Conservation (phyloP, 164 flowering plant species). For the Umbellularia californica region DNA sequence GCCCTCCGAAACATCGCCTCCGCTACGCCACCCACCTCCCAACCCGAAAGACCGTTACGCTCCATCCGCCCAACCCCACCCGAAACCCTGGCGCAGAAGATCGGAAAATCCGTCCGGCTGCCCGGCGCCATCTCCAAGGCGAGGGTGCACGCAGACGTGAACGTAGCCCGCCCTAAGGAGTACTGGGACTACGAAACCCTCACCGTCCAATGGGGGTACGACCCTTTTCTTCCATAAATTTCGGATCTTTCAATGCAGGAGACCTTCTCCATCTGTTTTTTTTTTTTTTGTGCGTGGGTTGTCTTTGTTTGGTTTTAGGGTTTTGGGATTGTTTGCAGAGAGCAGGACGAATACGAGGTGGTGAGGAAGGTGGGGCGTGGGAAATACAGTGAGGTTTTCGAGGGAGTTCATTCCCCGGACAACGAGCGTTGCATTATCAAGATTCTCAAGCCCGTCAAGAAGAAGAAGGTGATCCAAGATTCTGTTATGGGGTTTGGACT, state of each 20-base stretch:
- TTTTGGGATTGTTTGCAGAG: slow-evolving; percentile 32
- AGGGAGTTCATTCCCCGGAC: slow-evolving; percentile 65
- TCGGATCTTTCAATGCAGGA: no score
- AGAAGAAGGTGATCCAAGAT: slow-evolving; percentile 62
- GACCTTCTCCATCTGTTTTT: no score
- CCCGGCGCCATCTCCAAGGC: slow-evolving; percentile 79
- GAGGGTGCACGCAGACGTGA: slow-evolving; percentile 83
- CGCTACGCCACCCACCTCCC: slow-evolving; percentile 16
- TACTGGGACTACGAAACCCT: slow-evolving; percentile 97
- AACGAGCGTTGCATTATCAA: slow-evolving; percentile 78
- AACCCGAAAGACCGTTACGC: slow-evolving; percentile 8
- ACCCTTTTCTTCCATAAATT: no score
- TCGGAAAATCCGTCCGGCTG: slow-evolving; percentile 73
- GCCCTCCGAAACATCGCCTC: slow-evolving; percentile 7
- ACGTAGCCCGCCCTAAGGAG: slow-evolving; percentile 82
- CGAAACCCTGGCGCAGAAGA: slow-evolving; percentile 86
- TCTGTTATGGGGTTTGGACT: no score
- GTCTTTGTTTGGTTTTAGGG: neutral
- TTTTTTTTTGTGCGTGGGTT: neutral
- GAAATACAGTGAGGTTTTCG: slow-evolving; percentile 92
- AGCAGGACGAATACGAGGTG: slow-evolving; percentile 92
- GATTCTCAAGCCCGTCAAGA: slow-evolving; percentile 93
- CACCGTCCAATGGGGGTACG: slow-evolving; percentile 92
- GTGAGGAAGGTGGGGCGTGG: slow-evolving; percentile 93
- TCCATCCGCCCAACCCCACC: slow-evolving; percentile 12